phyloP scores from a whole-genome alignment of 2,329 filamentous ascomycete species.

The Zelopaecilomyces penicillatus region DNA sequence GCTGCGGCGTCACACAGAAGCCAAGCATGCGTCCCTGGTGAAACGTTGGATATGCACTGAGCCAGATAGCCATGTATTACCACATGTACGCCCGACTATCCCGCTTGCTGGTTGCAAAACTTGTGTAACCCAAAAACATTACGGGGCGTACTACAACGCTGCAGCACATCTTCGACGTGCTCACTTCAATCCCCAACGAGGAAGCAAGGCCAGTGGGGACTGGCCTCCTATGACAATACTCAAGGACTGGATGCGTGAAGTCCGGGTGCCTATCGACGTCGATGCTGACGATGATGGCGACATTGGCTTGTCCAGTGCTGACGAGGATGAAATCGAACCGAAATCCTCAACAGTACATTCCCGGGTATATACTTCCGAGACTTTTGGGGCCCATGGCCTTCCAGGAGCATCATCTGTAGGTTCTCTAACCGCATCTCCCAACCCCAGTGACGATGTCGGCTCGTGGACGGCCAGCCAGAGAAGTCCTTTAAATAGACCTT shows the following conservation, averaged over 20 bases:
- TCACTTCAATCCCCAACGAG: constrained; percentile 48
- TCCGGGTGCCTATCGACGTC: constrained; percentile 42
- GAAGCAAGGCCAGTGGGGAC: constrained; percentile 49
- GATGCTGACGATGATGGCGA: constrained; percentile 26
- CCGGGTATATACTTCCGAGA: neutral
- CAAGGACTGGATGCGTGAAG: constrained; percentile 54
- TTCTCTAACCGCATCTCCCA: constrained; percentile 7
- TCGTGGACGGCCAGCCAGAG: constrained; percentile 3
- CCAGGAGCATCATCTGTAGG: constrained; percentile 3
- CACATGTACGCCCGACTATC: constrained; percentile 39
- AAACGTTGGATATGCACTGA: constrained; percentile 50
- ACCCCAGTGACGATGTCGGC: constrained; percentile 1
- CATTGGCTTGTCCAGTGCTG: constrained; percentile 35
- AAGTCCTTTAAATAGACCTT: constrained; percentile 1
- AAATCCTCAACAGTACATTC: constrained; percentile 4
- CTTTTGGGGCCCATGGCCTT: constrained; percentile 1
- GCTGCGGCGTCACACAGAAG: constrained; percentile 57
- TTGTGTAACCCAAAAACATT: constrained; percentile 47
- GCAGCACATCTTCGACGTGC: constrained; percentile 50
- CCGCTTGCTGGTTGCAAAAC: constrained; percentile 48
- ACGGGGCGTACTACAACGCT: constrained; percentile 52
- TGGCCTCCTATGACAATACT: constrained; percentile 50
- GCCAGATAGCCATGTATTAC: constrained; percentile 28
- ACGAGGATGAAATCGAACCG: constrained; percentile 40
- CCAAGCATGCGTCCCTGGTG: constrained; percentile 47